Conservation (phyloP, 495 filamentous ascomycete genomes). For the Pyronema domesticum region DNA sequence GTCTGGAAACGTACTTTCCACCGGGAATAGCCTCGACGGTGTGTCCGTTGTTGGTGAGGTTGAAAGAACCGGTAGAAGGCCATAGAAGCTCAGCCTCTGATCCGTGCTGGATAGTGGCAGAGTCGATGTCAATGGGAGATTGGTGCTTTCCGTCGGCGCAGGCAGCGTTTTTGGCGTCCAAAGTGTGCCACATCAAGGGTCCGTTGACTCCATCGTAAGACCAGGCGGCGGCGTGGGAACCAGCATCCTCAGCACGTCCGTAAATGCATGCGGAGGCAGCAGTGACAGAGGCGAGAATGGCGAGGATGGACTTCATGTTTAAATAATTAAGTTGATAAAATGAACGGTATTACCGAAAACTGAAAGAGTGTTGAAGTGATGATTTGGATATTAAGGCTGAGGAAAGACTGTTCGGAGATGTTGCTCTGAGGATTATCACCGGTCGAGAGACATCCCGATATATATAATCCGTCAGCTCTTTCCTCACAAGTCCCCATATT, state of each 20-base stretch:
- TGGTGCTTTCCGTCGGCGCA: conserved; percentile 40
- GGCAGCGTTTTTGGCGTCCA: conserved; percentile 29
- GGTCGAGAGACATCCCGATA: too few species aligned
- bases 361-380: too few species aligned
- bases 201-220: conserved; percentile 36
- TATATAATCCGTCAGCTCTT: too few species aligned
- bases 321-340: too few species aligned
- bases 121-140: conserved; percentile 43
- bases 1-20: neutral
- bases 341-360: too few species aligned
- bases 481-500: too few species aligned
- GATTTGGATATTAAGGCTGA: too few species aligned
- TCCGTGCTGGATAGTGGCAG: conserved; percentile 19
- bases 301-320: too few species aligned
- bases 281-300: conserved; percentile 8
- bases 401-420: too few species aligned
- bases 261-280: conserved; percentile 17
- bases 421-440: too few species aligned
- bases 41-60: conserved; percentile 16
- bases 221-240: conserved; percentile 26
- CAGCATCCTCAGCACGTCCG: conserved; percentile 16
- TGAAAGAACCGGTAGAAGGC: conserved; percentile 4
- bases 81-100: neutral
- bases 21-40: conserved; percentile 13
- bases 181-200: conserved; percentile 40